Base-by-base conservation (phyloP, 805 yeast species). In the Helenozyma rhizophorensis region DNA sequence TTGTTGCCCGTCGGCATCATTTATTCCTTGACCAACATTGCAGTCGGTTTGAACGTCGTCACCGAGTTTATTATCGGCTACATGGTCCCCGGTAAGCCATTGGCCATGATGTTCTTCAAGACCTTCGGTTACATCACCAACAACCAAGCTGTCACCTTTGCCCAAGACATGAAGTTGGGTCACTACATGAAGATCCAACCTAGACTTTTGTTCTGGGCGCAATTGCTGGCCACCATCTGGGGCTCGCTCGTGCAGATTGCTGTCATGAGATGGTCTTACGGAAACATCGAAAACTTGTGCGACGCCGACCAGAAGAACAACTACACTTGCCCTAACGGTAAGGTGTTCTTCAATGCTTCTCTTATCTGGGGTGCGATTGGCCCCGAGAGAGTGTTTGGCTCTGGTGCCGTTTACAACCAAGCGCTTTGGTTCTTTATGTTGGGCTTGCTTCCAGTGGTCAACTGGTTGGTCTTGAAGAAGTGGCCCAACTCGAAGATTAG, bases 111-210 rank as follows among this genome's bases (percentile, higher is more conserved):
- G 69, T 60, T 68, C 40, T 61, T 68, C 57, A 65, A 70, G 48
- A 64, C 70, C 18, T 70, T 54, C 38, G 73, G 73, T 28, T 70
- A 64, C 54, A 70, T 69, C 48, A 63, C 73, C 32, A 67, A 64
- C 46, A 60, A 54, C 39, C 76, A 70, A 50, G 75, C 72, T n/a
- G 62, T 70, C 33, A 54, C 65, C 13, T 64, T 60, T 51, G 71
- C 77, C 30, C 68, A 74, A 45, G 70, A 65, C 48, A 60, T 62
- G 68, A 64, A 64, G 45, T 56, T 64, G 45, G 68, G 68, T 28
- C 68, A 63, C 37, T 65, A 65, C 50, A 62, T 65, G 69, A 65
- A 66, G 47, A 44, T 61, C 18, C 60, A 60, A 21, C 70, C 70
- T 22, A 51, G 64, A 46, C 40, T 55, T 28, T 51, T 67, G 25